These are phyloP conservation scores for Udeniomyces megalosporus DNA, from an alignment of 768 basidiomycete species.

Conservation along the genomic window DNA sequence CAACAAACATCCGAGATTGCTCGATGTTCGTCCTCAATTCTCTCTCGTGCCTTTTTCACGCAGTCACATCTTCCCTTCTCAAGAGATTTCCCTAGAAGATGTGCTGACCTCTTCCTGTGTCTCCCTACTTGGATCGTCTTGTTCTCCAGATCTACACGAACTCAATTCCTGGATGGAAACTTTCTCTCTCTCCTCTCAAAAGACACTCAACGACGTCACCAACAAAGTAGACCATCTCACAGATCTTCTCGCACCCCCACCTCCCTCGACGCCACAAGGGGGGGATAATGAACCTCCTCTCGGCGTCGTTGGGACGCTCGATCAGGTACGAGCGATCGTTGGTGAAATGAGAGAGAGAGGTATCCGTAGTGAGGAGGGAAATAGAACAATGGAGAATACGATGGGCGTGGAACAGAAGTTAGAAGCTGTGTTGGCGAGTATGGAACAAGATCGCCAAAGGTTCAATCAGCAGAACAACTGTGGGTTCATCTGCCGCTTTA, in stretches of 20 bases:
- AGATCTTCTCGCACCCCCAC: slow-evolving; percentile 11
- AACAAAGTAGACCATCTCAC: slow-evolving; percentile 5
- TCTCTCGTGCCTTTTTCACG: no score
- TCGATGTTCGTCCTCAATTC: slow-evolving; percentile 21
- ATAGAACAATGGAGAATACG: slow-evolving; percentile 35
- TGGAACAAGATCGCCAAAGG: slow-evolving; percentile 28
- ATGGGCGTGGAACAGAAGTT: slow-evolving; percentile 33
- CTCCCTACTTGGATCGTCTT: neutral
- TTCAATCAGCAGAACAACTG: slow-evolving; percentile 21
- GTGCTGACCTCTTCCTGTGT: neutral
- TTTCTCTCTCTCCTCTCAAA: slow-evolving; percentile 37
- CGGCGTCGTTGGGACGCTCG: neutral
- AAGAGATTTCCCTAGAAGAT: neutral
- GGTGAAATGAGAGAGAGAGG: slow-evolving; percentile 34
- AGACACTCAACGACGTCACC: slow-evolving; percentile 5
- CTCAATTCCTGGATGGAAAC: slow-evolving; percentile 57
- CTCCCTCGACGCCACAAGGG: neutral
- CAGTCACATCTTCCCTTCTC: no score
- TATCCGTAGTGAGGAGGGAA: slow-evolving; percentile 34
- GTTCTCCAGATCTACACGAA: slow-evolving; percentile 12
- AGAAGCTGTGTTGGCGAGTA: slow-evolving; percentile 24
- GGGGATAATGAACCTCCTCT: neutral
- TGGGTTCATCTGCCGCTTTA: no score
- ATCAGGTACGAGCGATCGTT: slow-evolving; percentile 47
- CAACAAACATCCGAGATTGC: slow-evolving; percentile 30